phyloP scores from a whole-genome alignment of 163 green algal genomes.

The Scenedesmus sp. region DNA sequence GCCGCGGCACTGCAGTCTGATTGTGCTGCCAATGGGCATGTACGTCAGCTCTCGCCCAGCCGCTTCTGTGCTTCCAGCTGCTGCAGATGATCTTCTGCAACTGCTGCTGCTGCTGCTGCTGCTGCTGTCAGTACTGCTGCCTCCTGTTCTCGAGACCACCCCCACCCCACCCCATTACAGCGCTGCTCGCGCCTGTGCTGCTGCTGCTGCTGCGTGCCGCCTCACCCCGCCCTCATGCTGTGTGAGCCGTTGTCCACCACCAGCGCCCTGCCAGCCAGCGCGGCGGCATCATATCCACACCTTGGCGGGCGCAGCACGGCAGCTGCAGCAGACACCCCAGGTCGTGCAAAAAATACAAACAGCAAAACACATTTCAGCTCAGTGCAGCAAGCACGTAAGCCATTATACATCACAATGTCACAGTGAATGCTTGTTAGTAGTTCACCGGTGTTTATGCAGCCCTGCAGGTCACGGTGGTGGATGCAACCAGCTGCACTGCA shows the following conservation, averaged over 20 bases:
- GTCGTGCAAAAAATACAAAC: not conserved
- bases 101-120: not conserved
- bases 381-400: not conserved
- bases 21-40: no score
- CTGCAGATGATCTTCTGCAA: not conserved
- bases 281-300: conserved; percentile 26
- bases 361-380: not conserved
- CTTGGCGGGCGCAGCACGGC: not conserved
- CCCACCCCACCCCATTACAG: not conserved
- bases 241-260: conserved; percentile 61
- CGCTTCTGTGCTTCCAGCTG: not conserved
- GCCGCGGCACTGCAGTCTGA: not conserved
- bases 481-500: no score
- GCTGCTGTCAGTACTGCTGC: not conserved
- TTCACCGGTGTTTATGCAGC: no score
- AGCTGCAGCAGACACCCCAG: not conserved
- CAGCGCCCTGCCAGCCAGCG: conserved; percentile 25
- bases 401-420: not conserved
- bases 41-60: not conserved
- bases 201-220: not conserved
- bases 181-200: not conserved
- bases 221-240: conserved; percentile 47
- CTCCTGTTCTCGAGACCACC: not conserved
- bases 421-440: no score
- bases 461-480: no score